A percentile compares a stretch with the other conserved stretches of the same genome.
These are phyloP conservation scores for Myriosclerotinia scirpicola DNA, from an alignment of 2,329 filamentous ascomycete species.

Conservation along the genomic window DNA sequence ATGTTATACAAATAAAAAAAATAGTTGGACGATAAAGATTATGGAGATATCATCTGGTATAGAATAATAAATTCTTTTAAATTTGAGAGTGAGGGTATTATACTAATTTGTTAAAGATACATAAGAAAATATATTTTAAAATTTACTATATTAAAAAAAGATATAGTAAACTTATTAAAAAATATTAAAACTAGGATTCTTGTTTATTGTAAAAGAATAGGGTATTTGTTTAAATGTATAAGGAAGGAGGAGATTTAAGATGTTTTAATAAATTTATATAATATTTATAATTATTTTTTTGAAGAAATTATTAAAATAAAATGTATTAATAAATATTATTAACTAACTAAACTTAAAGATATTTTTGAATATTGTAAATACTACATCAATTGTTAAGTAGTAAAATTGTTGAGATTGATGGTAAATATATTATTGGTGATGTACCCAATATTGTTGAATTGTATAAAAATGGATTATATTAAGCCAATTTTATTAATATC, in stretches of 20 bases:
- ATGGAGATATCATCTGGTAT: not conserved
- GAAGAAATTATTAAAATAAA: not conserved
- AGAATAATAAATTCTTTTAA: not conserved
- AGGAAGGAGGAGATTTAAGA: not conserved
- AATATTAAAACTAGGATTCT: not conserved
- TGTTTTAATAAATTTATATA: not conserved
- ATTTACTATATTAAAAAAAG: not conserved
- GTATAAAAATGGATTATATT: not conserved
- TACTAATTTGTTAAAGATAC: not conserved
- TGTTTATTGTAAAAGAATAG: not conserved
- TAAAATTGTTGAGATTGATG: not conserved
- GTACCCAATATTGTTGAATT: not conserved
- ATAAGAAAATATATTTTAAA: not conserved
- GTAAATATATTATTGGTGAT: not conserved
- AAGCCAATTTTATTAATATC: not conserved
- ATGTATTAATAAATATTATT: not conserved
- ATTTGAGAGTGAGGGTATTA: not conserved
- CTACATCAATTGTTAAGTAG: not conserved
- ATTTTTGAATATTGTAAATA: not conserved
- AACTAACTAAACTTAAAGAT: not conserved
- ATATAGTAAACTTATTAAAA: not conserved
- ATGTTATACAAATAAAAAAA: no score
- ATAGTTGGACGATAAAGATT: not conserved
- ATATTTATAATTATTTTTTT: not conserved
- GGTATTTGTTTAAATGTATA: not conserved